phyloP scores from a whole-genome alignment of 148 eudicot species.

The Camellia sinensis region DNA sequence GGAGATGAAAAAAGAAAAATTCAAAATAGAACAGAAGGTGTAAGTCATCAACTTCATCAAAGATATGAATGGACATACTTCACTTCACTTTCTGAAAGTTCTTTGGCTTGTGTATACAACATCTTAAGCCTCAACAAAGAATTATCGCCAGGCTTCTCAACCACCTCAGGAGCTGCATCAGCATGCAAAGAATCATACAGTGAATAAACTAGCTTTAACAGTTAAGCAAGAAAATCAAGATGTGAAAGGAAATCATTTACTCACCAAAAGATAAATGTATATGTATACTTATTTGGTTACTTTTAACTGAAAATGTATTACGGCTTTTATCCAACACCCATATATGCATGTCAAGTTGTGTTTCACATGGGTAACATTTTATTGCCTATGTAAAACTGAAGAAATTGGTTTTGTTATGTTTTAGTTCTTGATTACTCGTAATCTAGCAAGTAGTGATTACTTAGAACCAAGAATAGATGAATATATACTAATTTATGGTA shows the following conservation, averaged over 20 bases:
- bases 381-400: no score
- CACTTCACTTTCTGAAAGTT: slow-evolving; percentile 78
- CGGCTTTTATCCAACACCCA: no score
- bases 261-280: no score
- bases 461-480: no score
- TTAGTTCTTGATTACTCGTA: no score
- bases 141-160: slow-evolving; percentile 89
- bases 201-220: background rate
- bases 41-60: background rate
- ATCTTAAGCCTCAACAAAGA: slow-evolving; percentile 59
- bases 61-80: slow-evolving; percentile 36
- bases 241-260: background rate
- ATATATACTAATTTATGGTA: no score
- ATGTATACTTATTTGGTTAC: no score
- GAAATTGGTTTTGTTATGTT: no score
- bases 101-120: slow-evolving; percentile 75
- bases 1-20: background rate
- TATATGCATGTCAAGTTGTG: no score
- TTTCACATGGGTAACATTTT: no score
- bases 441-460: no score
- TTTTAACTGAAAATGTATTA: no score
- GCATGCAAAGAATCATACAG: slow-evolving; percentile 3
- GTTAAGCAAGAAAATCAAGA: background rate
- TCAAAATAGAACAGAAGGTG: background rate
- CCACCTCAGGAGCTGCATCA: slow-evolving; percentile 83